These are phyloP conservation scores for Mycena alexandri DNA, from an alignment of 768 basidiomycete species.

Conservation along the genomic window DNA sequence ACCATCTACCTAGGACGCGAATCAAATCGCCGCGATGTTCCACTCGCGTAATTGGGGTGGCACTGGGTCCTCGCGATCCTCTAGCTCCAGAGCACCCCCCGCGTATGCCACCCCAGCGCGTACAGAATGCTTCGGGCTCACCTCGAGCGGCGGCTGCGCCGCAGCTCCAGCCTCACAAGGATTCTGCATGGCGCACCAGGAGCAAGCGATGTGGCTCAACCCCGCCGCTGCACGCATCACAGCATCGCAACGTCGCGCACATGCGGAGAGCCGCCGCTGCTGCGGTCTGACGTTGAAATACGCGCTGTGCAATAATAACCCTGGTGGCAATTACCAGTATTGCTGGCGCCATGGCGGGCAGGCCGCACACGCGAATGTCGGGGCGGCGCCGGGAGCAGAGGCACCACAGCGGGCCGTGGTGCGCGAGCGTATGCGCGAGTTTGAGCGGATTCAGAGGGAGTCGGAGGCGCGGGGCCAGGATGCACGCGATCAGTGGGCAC, in stretches of 20 bases:
- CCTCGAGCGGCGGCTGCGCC: background rate
- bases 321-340: slow-evolving; percentile 4
- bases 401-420: slow-evolving; percentile 9
- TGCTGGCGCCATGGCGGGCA: slow-evolving; percentile 27
- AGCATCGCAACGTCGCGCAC: background rate
- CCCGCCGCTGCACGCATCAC: slow-evolving; percentile 8
- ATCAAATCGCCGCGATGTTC: too few relatives aligned
- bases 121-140: slow-evolving; percentile 3
- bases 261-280: slow-evolving; percentile 22
- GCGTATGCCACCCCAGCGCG: too few relatives aligned
- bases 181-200: slow-evolving; percentile 18
- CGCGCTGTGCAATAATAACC: slow-evolving; percentile 20
- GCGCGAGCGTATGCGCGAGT: slow-evolving; percentile 19
- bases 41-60: too few relatives aligned
- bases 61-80: too few relatives aligned
- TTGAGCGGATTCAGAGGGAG: background rate
- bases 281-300: slow-evolving; percentile 29
- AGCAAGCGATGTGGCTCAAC: slow-evolving; percentile 18
- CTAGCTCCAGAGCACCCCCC: too few relatives aligned
- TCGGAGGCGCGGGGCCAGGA: background rate
- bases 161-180: background rate
- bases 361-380: background rate
- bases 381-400: slow-evolving; percentile 4
- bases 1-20: too few relatives aligned
- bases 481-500: slow-evolving; percentile 4